These are phyloP conservation scores for Cyberlindnera maritima DNA, from an alignment of 805 yeast species.

Conservation along the genomic window DNA sequence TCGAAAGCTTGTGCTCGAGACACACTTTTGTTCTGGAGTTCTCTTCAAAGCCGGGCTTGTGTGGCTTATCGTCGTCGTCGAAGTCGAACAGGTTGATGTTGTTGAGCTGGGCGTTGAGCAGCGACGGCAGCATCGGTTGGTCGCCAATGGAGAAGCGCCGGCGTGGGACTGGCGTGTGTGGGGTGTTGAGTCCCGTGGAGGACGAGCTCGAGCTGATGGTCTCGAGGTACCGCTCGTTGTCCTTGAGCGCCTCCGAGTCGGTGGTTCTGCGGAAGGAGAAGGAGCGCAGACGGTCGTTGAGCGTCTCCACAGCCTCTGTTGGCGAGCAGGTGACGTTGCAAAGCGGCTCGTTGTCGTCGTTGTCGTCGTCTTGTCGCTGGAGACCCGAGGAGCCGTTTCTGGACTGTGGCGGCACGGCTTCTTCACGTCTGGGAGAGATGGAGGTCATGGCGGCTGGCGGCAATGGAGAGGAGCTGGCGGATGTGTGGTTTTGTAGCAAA, in stretches of 20 bases:
- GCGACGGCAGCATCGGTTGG: conserved; percentile 25
- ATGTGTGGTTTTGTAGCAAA: no score
- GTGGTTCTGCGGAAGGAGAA: conserved; percentile 9
- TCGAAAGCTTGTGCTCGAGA: conserved; percentile 17
- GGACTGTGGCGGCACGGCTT: not conserved
- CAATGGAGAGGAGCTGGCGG: no score
- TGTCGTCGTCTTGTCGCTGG: not conserved
- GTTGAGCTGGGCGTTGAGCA: conserved; percentile 28
- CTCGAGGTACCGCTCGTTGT: conserved; percentile 23
- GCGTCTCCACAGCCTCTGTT: conserved; percentile 3
- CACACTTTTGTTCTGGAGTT: conserved; percentile 9
- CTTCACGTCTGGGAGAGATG: not conserved
- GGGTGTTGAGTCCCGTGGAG: conserved; percentile 10
- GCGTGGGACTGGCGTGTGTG: conserved; percentile 1
- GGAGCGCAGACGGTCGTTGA: conserved; percentile 9
- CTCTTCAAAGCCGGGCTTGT: conserved; percentile 7
- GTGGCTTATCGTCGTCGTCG: conserved; percentile 7
- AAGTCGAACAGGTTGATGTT: conserved; percentile 25
- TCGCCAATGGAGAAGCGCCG: conserved; percentile 24
- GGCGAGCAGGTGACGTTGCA: conserved; percentile 4
- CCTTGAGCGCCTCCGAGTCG: conserved; percentile 5
- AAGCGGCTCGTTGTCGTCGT: not conserved
- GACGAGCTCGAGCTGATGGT: conserved; percentile 12
- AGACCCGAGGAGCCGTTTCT: not conserved
- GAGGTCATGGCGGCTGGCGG: not conserved